Conservation (phyloP, 23 red algal genomes). For the Gracilaria gracilis region DNA sequence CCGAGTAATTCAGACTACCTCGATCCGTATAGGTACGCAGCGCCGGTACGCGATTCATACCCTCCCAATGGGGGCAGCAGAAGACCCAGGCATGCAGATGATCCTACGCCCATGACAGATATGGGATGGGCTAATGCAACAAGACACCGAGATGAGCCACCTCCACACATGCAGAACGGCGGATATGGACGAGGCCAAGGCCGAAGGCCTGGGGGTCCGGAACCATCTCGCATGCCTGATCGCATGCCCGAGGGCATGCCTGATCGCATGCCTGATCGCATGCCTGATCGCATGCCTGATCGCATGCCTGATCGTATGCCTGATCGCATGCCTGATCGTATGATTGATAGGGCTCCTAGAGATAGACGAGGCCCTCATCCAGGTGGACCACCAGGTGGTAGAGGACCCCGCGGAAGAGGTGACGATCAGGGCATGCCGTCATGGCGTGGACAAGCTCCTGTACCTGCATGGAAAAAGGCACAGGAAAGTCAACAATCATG, state of each 20-base stretch:
- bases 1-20: not conserved
- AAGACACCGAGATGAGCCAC: constrained; percentile 52
- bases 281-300: not conserved
- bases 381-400: constrained; percentile 15
- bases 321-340: not conserved
- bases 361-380: constrained; percentile 20
- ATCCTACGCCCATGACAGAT: not conserved
- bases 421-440: constrained; percentile 30
- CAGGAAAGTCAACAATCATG: constrained; percentile 32
- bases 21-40: constrained; percentile 33
- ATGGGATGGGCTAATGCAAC: constrained; percentile 54
- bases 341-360: constrained; percentile 12
- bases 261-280: not conserved
- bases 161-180: constrained; percentile 59
- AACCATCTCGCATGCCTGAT: constrained; percentile 13
- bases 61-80: constrained; percentile 11
- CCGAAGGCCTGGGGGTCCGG: not conserved
- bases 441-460: constrained; percentile 61
- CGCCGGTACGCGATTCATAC: constrained; percentile 13
- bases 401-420: constrained; percentile 18
- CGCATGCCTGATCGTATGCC: not conserved
- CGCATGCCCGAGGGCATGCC: not conserved
- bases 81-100: constrained; percentile 28
- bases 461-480: constrained; percentile 64
- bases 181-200: constrained; percentile 10